Conservation (phyloP, 192 early-diverging fungal species). For the Gamsiella multidivaricata region DNA sequence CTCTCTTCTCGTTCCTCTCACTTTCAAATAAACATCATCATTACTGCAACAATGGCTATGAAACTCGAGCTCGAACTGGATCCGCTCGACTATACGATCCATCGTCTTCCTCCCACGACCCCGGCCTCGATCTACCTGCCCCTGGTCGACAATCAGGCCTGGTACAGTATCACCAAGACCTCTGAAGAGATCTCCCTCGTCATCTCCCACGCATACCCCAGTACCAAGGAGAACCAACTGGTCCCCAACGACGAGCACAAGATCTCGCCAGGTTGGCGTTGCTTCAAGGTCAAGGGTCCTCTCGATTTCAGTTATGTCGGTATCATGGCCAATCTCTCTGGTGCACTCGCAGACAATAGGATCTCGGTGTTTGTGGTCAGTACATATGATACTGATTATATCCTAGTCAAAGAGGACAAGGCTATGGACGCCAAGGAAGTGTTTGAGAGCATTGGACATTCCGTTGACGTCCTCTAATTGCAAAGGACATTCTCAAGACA, state of each 20-base stretch:
- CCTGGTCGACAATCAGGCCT: constrained; percentile 39
- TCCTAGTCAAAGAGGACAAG: constrained; percentile 69
- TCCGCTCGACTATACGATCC: constrained; percentile 30
- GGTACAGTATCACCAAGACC: constrained; percentile 64
- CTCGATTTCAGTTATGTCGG: constrained; percentile 78
- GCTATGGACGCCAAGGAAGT: constrained; percentile 30
- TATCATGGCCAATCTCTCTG: constrained; percentile 65
- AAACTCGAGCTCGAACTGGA: constrained; percentile 37
- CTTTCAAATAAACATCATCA: neutral
- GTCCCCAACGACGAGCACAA: constrained; percentile 40
- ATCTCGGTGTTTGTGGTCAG: constrained; percentile 77
- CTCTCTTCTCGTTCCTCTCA: neutral
- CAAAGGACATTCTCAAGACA: too few species aligned
- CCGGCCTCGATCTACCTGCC: constrained; percentile 37
- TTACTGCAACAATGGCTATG: constrained; percentile 4
- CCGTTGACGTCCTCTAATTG: constrained; percentile 25
- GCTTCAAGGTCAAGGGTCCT: constrained; percentile 67
- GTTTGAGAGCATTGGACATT: constrained; percentile 45
- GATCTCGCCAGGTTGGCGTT: constrained; percentile 54
- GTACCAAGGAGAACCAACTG: constrained; percentile 11
- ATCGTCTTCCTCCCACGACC: constrained; percentile 34
- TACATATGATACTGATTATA: constrained; percentile 82
- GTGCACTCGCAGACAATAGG: constrained; percentile 60
- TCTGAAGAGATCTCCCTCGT: constrained; percentile 57
- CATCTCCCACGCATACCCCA: constrained; percentile 31